phyloP scores from a whole-genome alignment of 768 basidiomycete species.

The Lactifluus subvellereus region DNA sequence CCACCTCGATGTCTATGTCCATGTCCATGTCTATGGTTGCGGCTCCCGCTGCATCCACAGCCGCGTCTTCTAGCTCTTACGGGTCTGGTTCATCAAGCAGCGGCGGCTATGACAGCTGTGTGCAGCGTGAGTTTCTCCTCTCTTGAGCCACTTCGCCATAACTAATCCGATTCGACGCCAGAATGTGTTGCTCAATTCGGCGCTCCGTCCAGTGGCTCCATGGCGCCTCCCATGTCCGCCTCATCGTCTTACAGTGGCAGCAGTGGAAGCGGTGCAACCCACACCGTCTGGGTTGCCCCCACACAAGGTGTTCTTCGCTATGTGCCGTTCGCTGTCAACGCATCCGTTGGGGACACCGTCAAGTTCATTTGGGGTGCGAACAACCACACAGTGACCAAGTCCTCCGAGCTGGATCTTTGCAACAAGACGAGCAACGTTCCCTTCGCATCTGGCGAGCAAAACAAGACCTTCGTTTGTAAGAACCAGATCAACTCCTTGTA shows the following conservation, averaged over 20 bases:
- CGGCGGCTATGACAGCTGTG: conserved; percentile 59
- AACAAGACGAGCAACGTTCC: conserved; percentile 57
- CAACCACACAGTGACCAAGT: conserved; percentile 81
- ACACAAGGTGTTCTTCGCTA: conserved; percentile 70
- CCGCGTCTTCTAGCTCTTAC: conserved; percentile 30
- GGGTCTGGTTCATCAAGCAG: conserved; percentile 34
- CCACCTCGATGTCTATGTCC: no score
- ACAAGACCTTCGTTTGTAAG: conserved; percentile 56
- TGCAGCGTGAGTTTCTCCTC: conserved; percentile 49
- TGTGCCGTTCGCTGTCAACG: conserved; percentile 70
- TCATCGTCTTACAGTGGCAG: conserved; percentile 25
- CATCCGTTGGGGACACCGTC: conserved; percentile 71
- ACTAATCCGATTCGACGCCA: conserved; percentile 25
- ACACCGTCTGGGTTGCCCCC: conserved; percentile 76
- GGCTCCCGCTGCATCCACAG: conserved; percentile 29
- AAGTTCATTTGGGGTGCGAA: conserved; percentile 73
- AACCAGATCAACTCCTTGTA: background rate
- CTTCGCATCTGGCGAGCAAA: conserved; percentile 63
- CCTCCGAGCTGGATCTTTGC: conserved; percentile 59
- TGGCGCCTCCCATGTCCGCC: conserved; percentile 28
- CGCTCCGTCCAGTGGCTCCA: conserved; percentile 29
- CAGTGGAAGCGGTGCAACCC: conserved; percentile 50
- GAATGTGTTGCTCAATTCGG: conserved; percentile 67
- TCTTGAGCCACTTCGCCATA: background rate
- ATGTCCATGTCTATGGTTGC: background rate